Conservation (phyloP, 441 rosid genomes). For the Populus trichocarpa region DNA sequence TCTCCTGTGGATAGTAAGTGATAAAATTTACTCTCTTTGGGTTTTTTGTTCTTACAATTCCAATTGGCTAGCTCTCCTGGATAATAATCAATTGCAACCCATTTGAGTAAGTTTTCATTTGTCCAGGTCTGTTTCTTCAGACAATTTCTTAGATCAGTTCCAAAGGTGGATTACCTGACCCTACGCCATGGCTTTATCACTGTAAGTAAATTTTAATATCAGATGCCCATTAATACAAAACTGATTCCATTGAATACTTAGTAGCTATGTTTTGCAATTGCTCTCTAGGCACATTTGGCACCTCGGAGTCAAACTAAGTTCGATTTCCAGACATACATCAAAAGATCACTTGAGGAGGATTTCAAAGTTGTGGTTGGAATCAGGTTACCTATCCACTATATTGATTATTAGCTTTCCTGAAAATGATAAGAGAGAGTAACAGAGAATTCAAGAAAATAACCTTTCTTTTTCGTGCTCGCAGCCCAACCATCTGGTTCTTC, state of each 20-base stretch:
- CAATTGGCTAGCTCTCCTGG: neutral
- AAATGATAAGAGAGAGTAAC: neutral
- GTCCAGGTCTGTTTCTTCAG: conserved; percentile 86
- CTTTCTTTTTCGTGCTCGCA: conserved; percentile 23
- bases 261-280: neutral
- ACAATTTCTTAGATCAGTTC: conserved; percentile 82
- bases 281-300: conserved; percentile 74
- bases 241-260: neutral
- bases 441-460: neutral
- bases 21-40: too few relatives aligned
- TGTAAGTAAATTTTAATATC: conserved; percentile 32
- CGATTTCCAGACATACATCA: conserved; percentile 71
- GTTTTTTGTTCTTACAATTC: neutral
- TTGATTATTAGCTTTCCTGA: neutral
- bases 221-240: neutral
- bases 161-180: conserved; percentile 77
- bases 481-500: conserved; percentile 76
- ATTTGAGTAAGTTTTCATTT: neutral
- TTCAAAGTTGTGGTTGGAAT: conserved; percentile 85
- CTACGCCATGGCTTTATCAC: conserved; percentile 87
- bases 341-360: conserved; percentile 80
- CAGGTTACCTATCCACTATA: conserved; percentile 30
- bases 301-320: conserved; percentile 62
- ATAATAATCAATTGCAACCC: neutral
- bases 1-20: conserved; percentile 81